Evolutionary conservation across 1,139 yeast genomes (phyloP), one percentile per base, ranked within the genome.

Genomic region (Suhomyces panamericanus): DNA sequence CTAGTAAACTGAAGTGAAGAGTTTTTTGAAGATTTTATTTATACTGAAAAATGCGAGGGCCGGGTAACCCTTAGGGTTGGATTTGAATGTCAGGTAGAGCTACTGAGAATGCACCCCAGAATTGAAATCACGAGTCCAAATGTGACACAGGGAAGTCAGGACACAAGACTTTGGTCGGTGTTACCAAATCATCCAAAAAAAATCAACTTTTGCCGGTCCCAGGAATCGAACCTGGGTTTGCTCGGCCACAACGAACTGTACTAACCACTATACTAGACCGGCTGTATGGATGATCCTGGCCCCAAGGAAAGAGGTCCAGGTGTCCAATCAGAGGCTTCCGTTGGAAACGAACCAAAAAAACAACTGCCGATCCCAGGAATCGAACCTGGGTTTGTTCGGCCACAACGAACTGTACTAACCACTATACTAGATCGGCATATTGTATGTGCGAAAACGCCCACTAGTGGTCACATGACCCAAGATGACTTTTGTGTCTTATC

Each of bases 361-460:
- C 56, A 47, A 24, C 29, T 67, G 71, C 72, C 70, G 71, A 66
- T 63, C 69, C 72, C 72, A 66, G 71, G 71, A 67, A 67, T 67
- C 73, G 72, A 67, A 69, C 73, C 62, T 69, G 73, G 73, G 73
- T 67, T 61, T 61, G 66, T 60, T 67, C 72, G 69, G 72, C 73
- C 73, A 68, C 73, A 68, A 68, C 69, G 72, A 67, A 60, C 66
- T 66, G 73, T 68, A 68, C 73, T 67, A 54, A 67, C 73, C 72
- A 67, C 73, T 67, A 67, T 67, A 67, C 72, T 63, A 67, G 69
- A 62, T 66, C 70, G 69, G 72, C 71, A 41, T 12, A 24, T 54
- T 46, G 15, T 13, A 39, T 36, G 27, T 20, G 8, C 5, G 7
- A 5, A 31, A 10, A 29, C 11, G 11, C 7, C 12, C 10, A 28